Evolutionary conservation across 495 filamentous ascomycete species (phyloP).

Genomic region (Xylaria intraflava): DNA sequence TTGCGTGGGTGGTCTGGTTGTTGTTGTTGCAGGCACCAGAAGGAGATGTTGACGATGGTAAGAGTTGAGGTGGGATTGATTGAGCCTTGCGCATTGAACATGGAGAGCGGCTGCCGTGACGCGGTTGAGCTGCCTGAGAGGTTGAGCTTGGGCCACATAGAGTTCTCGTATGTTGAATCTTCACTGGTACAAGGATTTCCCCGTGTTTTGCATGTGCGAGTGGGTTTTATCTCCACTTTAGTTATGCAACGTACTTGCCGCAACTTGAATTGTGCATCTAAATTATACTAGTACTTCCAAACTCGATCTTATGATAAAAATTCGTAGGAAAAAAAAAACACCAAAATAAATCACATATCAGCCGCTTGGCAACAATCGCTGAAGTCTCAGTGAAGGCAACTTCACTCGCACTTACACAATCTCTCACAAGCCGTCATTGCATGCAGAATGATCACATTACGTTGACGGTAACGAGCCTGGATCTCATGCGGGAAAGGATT

Average conservation of each 20-base stretch:
- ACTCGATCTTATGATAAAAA: no score
- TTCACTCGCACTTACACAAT: constrained; percentile 18
- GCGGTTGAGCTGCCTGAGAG: constrained; percentile 15
- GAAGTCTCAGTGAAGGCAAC: constrained; percentile 16
- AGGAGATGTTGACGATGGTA: not conserved
- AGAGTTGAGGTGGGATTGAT: not conserved
- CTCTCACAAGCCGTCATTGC: not conserved
- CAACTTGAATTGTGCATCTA: no score
- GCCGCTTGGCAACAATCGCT: constrained; percentile 9
- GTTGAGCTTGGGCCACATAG: constrained; percentile 9
- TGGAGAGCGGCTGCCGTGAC: constrained; percentile 13
- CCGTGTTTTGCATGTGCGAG: not conserved
- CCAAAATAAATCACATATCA: not conserved
- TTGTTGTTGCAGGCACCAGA: no score
- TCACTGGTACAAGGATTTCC: not conserved
- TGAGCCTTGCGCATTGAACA: constrained; percentile 8
- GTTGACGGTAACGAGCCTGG: not conserved
- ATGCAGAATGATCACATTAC: not conserved
- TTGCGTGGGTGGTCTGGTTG: not conserved
- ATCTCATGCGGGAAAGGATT: not conserved
- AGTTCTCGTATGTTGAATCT: no score
- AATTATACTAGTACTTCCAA: no score
- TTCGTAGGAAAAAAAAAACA: not conserved
- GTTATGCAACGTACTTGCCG: no score
- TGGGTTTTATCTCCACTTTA: not conserved